phyloP scores from a whole-genome alignment of 768 basidiomycete species.

The Coprinellus micaceus region DNA sequence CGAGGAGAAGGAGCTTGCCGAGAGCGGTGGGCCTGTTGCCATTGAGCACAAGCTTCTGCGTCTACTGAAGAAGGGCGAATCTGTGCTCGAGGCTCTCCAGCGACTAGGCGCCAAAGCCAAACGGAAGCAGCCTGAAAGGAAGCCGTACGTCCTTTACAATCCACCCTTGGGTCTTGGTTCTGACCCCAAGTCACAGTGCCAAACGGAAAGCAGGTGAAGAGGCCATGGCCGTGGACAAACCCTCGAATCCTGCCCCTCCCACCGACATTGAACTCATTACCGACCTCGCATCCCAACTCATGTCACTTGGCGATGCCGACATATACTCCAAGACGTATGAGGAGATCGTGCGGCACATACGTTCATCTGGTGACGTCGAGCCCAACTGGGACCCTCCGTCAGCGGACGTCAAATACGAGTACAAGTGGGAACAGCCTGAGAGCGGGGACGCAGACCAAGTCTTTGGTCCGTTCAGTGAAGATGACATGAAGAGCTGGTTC shows the following conservation, averaged over 20 bases:
- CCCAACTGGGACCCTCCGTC: slow-evolving; percentile 72
- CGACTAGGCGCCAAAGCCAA: slow-evolving; percentile 73
- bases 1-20: slow-evolving; percentile 70
- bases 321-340: slow-evolving; percentile 86
- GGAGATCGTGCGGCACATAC: slow-evolving; percentile 73
- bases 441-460: slow-evolving; percentile 44
- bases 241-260: slow-evolving; percentile 23
- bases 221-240: slow-evolving; percentile 52
- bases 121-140: slow-evolving; percentile 36
- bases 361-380: slow-evolving; percentile 67
- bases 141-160: slow-evolving; percentile 25
- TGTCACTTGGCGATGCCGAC: slow-evolving; percentile 83
- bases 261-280: slow-evolving; percentile 76
- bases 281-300: slow-evolving; percentile 81
- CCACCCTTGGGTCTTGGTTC: background rate
- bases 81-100: slow-evolving; percentile 84
- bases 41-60: slow-evolving; percentile 66
- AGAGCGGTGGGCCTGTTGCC: slow-evolving; percentile 61
- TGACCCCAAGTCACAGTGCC: background rate
- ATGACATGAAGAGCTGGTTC: slow-evolving; percentile 78
- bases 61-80: slow-evolving; percentile 85
- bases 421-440: slow-evolving; percentile 67
- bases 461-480: slow-evolving; percentile 80
- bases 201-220: slow-evolving; percentile 29
- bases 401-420: slow-evolving; percentile 75